Base-by-base conservation (phyloP, 768 basidiomycete species). In the Pisolithus albus region DNA sequence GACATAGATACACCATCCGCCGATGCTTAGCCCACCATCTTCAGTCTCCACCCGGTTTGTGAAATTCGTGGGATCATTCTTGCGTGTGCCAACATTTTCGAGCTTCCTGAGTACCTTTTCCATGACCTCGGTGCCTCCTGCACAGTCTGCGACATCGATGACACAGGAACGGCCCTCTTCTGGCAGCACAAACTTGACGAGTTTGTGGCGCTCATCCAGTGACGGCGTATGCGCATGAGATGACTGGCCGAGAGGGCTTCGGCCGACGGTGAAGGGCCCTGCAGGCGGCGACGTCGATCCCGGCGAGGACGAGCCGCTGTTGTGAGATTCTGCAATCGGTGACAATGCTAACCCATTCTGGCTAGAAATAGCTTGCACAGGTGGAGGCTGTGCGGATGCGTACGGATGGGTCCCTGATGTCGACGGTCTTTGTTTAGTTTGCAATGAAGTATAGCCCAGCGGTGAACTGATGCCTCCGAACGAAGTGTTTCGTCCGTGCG, bases 71-170 rank as follows among this genome's bases (percentile, higher is more conserved):
- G 57, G 43, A 7, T 80, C 79, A 1, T 70, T 54, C 48, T 69
- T 72, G 53, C 74, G 74, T 8, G 70, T 56, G 0, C 63, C 41
- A 0, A 77, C 64, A 65, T 92, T 95, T 42, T 83, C 83, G 34
- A 58, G 88, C 68, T 99, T 99, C 64, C 82, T 88, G 55, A 99
- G 72, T 1, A 89, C 93, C 58, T 86, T 84, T 57, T 91, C 88
- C 47, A 98, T 76, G 2, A 97, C 81, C 60, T 98, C 92, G 2
- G 87, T 76, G 8, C 92, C 93, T 24, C 84, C 85, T 1, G 74
- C 75, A 61, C 89, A 93, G 24, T 88, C 82, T 3, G 82, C 80
- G 13, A 92, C 84, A 62, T 94, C 85, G 53, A 98, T 82, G 1
- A 86, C 84, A 50, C 79, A 81, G 5, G 83, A 78, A 41, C 83